Conservation (phyloP, 805 yeast genomes). For the Candida broadrunensis region DNA sequence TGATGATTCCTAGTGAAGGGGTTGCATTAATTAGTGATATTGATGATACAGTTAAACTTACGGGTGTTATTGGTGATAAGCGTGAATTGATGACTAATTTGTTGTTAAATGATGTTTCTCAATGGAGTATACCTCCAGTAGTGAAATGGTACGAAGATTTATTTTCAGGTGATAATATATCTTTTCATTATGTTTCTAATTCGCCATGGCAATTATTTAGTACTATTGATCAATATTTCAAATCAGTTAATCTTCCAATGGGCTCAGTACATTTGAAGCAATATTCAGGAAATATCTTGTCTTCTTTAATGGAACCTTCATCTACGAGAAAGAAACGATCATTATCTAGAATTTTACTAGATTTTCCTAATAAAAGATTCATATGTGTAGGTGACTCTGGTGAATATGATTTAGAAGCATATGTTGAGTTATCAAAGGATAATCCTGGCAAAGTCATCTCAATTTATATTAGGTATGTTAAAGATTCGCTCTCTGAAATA, state of each 20-base stretch:
- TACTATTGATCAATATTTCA: slow-evolving; percentile 55
- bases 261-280: slow-evolving; percentile 88
- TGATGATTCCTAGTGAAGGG: slow-evolving; percentile 46
- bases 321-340: slow-evolving; percentile 73
- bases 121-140: slow-evolving; percentile 75
- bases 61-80: slow-evolving; percentile 89
- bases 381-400: slow-evolving; percentile 94
- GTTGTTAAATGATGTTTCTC: slow-evolving; percentile 59
- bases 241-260: slow-evolving; percentile 55
- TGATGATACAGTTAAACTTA: slow-evolving; percentile 88
- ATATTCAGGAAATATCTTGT: slow-evolving; percentile 77
- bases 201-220: slow-evolving; percentile 89
- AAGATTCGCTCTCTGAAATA: slow-evolving; percentile 59
- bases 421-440: slow-evolving; percentile 60
- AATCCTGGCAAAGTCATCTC: slow-evolving; percentile 67
- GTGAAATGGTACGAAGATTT: slow-evolving; percentile 68
- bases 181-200: slow-evolving; percentile 93
- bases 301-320: slow-evolving; percentile 84
- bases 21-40: slow-evolving; percentile 82
- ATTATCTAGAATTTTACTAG: slow-evolving; percentile 58
- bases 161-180: slow-evolving; percentile 39
- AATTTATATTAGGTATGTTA: slow-evolving; percentile 78
- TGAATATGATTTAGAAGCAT: slow-evolving; percentile 92
- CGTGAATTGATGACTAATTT: slow-evolving; percentile 78
- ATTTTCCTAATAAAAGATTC: slow-evolving; percentile 76